Conservation (phyloP, 176 grass and related monocot species). For the Lolium perenne region DNA sequence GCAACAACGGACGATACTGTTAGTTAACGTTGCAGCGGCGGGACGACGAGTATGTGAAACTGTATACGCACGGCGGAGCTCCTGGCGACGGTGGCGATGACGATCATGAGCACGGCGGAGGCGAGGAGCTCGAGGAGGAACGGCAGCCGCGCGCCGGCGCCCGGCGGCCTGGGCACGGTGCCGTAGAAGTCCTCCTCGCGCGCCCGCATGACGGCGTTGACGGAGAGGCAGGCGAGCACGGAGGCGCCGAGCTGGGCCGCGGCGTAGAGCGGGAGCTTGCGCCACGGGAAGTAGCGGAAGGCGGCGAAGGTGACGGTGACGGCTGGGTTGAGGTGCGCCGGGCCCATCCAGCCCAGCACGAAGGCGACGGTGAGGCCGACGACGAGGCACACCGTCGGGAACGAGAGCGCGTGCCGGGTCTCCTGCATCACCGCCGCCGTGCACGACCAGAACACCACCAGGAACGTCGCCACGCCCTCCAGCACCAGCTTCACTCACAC, state of each 20-base stretch:
- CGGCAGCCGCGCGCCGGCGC: constrained; percentile 32
- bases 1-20: background rate
- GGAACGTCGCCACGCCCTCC: constrained; percentile 43
- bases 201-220: constrained; percentile 45
- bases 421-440: constrained; percentile 58
- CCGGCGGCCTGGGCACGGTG: constrained; percentile 24
- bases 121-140: constrained; percentile 59
- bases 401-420: constrained; percentile 46
- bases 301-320: constrained; percentile 63
- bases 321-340: constrained; percentile 65
- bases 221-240: constrained; percentile 44
- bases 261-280: constrained; percentile 57
- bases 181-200: constrained; percentile 58
- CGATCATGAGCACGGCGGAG: constrained; percentile 67
- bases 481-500: constrained; percentile 27
- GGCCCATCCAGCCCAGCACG: constrained; percentile 54
- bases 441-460: constrained; percentile 58
- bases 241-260: constrained; percentile 47
- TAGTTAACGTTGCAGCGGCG: background rate
- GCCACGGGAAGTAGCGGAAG: constrained; percentile 43
- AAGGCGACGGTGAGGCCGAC: constrained; percentile 54
- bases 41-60: background rate
- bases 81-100: constrained; percentile 50
- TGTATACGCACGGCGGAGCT: constrained; percentile 28
- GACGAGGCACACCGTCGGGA: constrained; percentile 50